phyloP scores from a whole-genome alignment of 192 early-diverging fungal genomes.

The Dispira parvispora region DNA sequence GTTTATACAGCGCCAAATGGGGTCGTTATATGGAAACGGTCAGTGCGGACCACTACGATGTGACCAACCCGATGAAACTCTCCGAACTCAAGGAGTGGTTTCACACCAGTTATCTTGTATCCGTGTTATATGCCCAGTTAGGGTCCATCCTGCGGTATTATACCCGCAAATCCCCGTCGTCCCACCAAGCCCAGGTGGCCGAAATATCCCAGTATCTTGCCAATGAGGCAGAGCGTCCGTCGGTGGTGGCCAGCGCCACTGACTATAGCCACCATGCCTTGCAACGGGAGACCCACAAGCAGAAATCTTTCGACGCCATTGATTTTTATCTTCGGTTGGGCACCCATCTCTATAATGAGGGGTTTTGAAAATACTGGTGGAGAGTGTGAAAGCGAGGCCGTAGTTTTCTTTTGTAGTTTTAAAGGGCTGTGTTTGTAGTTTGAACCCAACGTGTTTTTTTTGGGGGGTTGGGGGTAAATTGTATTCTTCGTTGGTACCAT shows the following conservation, averaged over 20 bases:
- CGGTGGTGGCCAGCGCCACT: neutral
- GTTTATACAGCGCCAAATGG: conserved; percentile 67
- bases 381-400: too few relatives aligned
- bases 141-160: neutral
- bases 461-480: too few relatives aligned
- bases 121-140: conserved; percentile 5
- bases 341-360: conserved; percentile 44
- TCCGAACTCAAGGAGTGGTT: conserved; percentile 1
- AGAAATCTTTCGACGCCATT: conserved; percentile 41
- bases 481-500: too few relatives aligned
- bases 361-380: conserved; percentile 23
- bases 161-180: neutral
- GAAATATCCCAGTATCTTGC: conserved; percentile 8
- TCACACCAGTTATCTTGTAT: neutral
- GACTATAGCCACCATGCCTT: neutral
- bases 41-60: conserved; percentile 78
- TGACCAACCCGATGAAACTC: conserved; percentile 25
- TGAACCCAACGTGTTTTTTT: too few relatives aligned
- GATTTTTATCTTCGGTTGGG: conserved; percentile 58
- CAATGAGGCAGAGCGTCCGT: neutral
- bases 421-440: too few relatives aligned
- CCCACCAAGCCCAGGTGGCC: neutral
- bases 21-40: conserved; percentile 71
- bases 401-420: too few relatives aligned
- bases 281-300: conserved; percentile 6